Percentiles rank a stretch among this genome's conserved stretches.
These are phyloP conservation scores for Silene uniflora DNA, from an alignment of 148 eudicot genomes.

Conservation along the genomic window DNA sequence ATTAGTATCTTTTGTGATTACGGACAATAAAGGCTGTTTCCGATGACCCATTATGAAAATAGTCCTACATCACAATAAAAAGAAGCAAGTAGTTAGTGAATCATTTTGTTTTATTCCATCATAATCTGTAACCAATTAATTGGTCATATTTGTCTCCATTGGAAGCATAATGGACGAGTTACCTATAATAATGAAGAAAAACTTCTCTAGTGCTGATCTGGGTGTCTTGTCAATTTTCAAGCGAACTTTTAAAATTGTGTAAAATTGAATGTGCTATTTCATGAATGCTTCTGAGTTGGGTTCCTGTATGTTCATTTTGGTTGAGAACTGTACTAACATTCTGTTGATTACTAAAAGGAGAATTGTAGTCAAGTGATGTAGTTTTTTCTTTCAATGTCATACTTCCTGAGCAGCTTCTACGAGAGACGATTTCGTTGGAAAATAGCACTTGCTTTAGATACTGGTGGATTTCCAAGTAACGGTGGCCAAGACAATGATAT, in stretches of 20 bases:
- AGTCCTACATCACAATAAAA: no score
- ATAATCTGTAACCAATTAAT: no score
- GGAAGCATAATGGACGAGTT: no score
- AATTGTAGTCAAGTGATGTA: not conserved
- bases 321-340: no score
- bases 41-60: no score
- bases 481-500: conserved; percentile 43
- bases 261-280: not conserved
- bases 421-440: conserved; percentile 41
- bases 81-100: no score
- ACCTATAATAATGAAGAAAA: no score
- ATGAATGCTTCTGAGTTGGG: not conserved
- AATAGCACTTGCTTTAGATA: conserved; percentile 65
- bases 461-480: conserved; percentile 52
- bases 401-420: conserved; percentile 31
- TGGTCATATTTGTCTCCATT: no score
- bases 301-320: not conserved
- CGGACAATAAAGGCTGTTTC: not conserved
- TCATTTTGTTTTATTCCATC: no score
- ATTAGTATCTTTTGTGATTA: not conserved
- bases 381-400: not conserved
- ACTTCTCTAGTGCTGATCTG: no score
- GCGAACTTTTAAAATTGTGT: not conserved
- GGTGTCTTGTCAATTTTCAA: not conserved
- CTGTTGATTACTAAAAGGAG: no score